Evolutionary conservation across 2,329 filamentous ascomycete species (phyloP), one percentile per base, ranked within the genome.

Genomic region (Aspergillus sp.): DNA sequence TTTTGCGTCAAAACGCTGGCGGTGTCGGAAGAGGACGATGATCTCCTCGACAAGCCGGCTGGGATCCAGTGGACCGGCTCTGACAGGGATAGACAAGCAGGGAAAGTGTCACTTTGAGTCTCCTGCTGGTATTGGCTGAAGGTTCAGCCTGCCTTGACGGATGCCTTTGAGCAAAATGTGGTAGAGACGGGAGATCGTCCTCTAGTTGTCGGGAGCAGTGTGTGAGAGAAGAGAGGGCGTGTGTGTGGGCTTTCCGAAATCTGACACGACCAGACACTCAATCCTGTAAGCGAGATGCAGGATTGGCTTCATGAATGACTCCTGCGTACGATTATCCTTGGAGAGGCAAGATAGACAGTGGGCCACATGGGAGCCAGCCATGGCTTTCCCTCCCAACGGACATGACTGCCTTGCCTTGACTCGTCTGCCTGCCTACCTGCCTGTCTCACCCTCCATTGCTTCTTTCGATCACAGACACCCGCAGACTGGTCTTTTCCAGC

Each of bases 181-280:
- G 55, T 21, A 39, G 23, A 45, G 55, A 56, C 63, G 65, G 65
- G 62, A 67, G 66, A 68, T 68, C 63, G 58, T 60, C 63, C 45
- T 56, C 63, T 68, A 67, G 63, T 39, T 36, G 41, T 36, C 32
- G 32, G 32, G 32, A 36, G 32, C 32, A 36, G 32, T 36, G 32
- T 36, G 32, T 36, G 32, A 36, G 32, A 36, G 32, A 6, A 38
- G 19, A 4, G 28, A 19, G 10, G 10, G 25, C 6, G 25, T 30
- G 25, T 32, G 15, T 28, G 54, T 50, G 32, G 32, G 32, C 41
- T 38, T 21, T 51, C 17, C 17, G 36, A 28, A 47, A 50, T 25
- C 30, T 28, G 55, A 23, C 56, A 51, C 50, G 56, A 52, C 56
- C 28, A 6, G 25, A 53, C 38, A 43, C 47, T 48, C 23, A 32